Conservation (phyloP, 2,329 filamentous ascomycete species). For the Cladorrhinum sp. region DNA sequence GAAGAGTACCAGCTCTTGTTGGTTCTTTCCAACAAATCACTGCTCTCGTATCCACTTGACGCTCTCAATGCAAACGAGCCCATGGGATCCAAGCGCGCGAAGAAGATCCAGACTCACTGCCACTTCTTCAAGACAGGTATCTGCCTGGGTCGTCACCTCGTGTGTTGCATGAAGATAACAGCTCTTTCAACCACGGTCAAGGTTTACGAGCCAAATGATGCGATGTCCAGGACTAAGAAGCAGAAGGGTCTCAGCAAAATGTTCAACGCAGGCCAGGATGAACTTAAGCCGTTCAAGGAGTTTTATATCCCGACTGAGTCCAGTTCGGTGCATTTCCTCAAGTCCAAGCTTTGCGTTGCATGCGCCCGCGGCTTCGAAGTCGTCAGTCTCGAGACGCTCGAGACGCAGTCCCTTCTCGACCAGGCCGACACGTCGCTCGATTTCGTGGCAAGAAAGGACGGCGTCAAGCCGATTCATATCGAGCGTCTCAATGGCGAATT, state of each 20-base stretch:
- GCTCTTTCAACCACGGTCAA: constrained; percentile 95
- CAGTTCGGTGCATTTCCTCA: constrained; percentile 96
- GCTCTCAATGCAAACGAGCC: constrained; percentile 83
- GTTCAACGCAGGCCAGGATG: constrained; percentile 89
- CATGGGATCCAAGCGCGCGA: constrained; percentile 74
- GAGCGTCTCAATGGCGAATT: constrained; percentile 97
- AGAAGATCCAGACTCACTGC: constrained; percentile 95
- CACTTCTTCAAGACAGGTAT: constrained; percentile 99
- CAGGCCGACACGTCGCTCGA: constrained; percentile 97
- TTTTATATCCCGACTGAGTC: constrained; percentile 98
- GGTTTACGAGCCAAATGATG: constrained; percentile 97
- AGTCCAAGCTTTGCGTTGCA: constrained; percentile 93
- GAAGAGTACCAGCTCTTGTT: constrained; percentile 92
- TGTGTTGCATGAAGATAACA: constrained; percentile 94
- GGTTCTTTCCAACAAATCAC: constrained; percentile 87
- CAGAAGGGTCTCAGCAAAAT: constrained; percentile 95
- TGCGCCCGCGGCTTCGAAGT: constrained; percentile 96
- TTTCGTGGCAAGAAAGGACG: constrained; percentile 91
- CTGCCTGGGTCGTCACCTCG: constrained; percentile 87
- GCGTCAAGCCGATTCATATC: constrained; percentile 92
- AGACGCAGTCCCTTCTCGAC: constrained; percentile 93
- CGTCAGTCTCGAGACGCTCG: constrained; percentile 92
- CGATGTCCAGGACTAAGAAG: constrained; percentile 89
- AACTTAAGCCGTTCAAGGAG: constrained; percentile 95
- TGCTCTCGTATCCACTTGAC: constrained; percentile 84